Evolutionary conservation across 768 basidiomycete genomes (phyloP).

Genomic region (Russula dissimulans): DNA sequence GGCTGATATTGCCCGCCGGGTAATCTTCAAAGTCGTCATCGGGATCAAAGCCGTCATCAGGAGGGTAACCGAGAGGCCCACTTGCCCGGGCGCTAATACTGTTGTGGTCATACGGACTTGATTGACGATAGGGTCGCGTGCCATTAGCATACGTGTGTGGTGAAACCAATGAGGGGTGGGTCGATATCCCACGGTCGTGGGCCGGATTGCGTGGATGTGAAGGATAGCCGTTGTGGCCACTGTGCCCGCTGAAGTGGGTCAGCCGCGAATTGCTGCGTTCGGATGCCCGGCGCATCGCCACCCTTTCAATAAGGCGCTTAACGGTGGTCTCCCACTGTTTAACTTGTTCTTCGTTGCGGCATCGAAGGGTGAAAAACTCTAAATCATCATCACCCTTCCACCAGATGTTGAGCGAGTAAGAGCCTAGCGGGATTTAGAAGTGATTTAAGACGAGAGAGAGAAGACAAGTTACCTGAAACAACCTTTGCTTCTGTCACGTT

Average conservation of each 20-base stretch:
- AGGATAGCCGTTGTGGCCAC: conserved; percentile 43
- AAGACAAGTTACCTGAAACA: conserved; percentile 41
- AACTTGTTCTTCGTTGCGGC: conserved; percentile 86
- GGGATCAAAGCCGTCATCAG: conserved; percentile 60
- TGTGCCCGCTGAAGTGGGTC: conserved; percentile 34
- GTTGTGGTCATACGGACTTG: conserved; percentile 15
- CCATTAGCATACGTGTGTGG: conserved; percentile 21
- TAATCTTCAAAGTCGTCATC: conserved; percentile 78
- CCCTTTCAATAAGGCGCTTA: conserved; percentile 75
- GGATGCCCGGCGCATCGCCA: conserved; percentile 57
- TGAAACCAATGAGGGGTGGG: conserved; percentile 21
- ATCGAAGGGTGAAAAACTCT: conserved; percentile 91
- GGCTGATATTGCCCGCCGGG: conserved; percentile 36
- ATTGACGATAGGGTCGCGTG: conserved; percentile 18
- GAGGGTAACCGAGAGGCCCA: conserved; percentile 49
- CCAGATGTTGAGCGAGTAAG: conserved; percentile 81
- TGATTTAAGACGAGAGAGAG: neutral
- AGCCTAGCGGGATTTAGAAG: conserved; percentile 28
- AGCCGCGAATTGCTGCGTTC: conserved; percentile 55
- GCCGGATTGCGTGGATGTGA: conserved; percentile 11
- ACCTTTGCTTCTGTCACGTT: conserved; percentile 74
- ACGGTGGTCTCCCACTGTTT: conserved; percentile 88
- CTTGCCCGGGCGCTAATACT: conserved; percentile 27
- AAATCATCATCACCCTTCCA: conserved; percentile 92
- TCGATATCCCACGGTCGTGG: conserved; percentile 1